Base-by-base conservation (phyloP, 2,329 filamentous ascomycete genomes). In the Colletotrichum scovillei region DNA sequence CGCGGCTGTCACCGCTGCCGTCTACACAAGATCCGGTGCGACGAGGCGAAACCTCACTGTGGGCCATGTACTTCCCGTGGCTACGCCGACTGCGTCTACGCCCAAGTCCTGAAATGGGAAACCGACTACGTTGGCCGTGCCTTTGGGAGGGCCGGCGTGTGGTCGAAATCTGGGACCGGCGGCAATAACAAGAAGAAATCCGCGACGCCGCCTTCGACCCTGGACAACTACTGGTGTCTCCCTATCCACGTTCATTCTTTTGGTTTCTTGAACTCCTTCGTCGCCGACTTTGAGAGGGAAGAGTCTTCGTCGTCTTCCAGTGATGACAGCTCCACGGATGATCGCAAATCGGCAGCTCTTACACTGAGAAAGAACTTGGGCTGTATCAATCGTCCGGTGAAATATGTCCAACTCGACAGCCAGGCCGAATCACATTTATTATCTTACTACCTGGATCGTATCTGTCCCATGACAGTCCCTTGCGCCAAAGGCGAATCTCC, bases 71-170 rank as follows among this genome's bases (percentile, higher is more conserved):
- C 59, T 28, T 66, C 76, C 62, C 76, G 76, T 28, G 76, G 75
- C 35, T 69, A 76, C 58, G 22, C 67, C 4, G 75, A 77, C 69
- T 78, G 76, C 60, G 60, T 60, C 16, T 73, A 73, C 46, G 59
- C 35, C 30, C 70, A 62, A 30, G 49, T 70, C 46, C 70, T 73
- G n/a, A 81, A 81, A 72, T 81, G 79, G 79, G 79, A 81, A 42
- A 60, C 76, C 0, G 79, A 81, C 66, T 81, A 79, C 52, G 69
- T 75, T 7, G 79, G 79, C 0, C 57, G 78, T 3, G 80, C 79
- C 8, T 80, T 81, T 74, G 79, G 79, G 3, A 42, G 79, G 30
- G 76, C 78, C 28, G 79, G 79, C 3, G 78, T 80, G 14, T 81
- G 79, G 79, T 69, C 75, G 5, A 80, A 79, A 22, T 73, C 70